Conservation (phyloP, 2,329 filamentous ascomycete genomes). For the Trichoderma hamatum region DNA sequence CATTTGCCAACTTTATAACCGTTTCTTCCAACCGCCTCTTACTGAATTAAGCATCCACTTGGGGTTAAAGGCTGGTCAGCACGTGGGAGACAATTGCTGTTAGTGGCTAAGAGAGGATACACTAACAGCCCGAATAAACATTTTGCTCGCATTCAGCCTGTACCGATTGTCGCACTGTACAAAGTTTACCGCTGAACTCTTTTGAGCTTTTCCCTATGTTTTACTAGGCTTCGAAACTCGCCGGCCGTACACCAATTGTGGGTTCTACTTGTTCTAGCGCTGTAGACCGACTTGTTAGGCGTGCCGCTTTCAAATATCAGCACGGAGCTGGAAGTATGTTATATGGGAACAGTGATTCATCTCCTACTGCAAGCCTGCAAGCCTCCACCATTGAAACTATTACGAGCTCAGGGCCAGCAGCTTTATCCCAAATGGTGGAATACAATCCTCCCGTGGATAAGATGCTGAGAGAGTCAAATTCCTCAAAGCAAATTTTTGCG, state of each 20-base stretch:
- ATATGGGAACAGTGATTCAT: neutral
- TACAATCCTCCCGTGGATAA: neutral
- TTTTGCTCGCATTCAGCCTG: neutral
- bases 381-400: neutral
- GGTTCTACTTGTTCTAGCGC: neutral
- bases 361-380: neutral
- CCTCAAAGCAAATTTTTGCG: neutral
- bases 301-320: neutral
- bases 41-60: neutral
- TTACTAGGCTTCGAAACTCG: neutral
- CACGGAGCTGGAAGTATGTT: neutral
- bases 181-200: neutral
- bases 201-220: neutral
- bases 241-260: neutral
- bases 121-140: neutral
- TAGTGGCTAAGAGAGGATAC: neutral
- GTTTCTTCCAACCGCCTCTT: neutral
- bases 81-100: neutral
- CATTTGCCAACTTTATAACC: neutral
- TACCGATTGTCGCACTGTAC: slow-evolving; percentile 5
- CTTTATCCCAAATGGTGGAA: neutral
- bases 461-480: neutral
- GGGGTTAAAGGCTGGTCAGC: neutral
- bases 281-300: neutral
- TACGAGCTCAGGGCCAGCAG: neutral